Conservation (phyloP, 1,284 basidiomycete species). For the Cryptococcus sp. region DNA sequence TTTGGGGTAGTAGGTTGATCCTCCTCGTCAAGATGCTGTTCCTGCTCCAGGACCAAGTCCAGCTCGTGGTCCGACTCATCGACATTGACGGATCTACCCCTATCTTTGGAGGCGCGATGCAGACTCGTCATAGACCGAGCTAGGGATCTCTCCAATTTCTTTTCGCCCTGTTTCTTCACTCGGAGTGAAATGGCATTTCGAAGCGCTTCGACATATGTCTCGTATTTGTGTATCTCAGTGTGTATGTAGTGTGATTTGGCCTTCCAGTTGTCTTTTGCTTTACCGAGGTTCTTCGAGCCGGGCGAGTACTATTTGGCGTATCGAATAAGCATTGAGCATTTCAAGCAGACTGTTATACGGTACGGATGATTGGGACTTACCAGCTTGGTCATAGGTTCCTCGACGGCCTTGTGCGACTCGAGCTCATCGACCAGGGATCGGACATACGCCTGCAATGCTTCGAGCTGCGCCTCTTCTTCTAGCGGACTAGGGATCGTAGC, state of each 20-base stretch:
- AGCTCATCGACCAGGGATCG: slow-evolving; percentile 73
- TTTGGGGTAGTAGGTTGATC: slow-evolving; percentile 7
- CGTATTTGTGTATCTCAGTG: slow-evolving; percentile 91
- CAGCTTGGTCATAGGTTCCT: slow-evolving; percentile 77
- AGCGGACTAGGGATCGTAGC: slow-evolving; percentile 81
- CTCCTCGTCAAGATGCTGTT: slow-evolving; percentile 5
- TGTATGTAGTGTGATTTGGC: slow-evolving; percentile 84
- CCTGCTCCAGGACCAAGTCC: slow-evolving; percentile 3
- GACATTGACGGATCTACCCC: background rate
- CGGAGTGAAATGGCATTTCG: slow-evolving; percentile 75
- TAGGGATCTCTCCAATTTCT: slow-evolving; percentile 65
- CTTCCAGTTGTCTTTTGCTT: slow-evolving; percentile 88
- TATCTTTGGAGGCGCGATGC: background rate
- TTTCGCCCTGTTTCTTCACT: slow-evolving; percentile 81
- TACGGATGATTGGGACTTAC: slow-evolving; percentile 57
- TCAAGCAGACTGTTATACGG: background rate
- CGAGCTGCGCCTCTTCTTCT: slow-evolving; percentile 87
- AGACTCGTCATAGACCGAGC: slow-evolving; percentile 23
- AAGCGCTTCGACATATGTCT: slow-evolving; percentile 89
- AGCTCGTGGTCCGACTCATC: background rate
- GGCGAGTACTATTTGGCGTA: slow-evolving; percentile 68
- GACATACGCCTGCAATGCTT: slow-evolving; percentile 80
- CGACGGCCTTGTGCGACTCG: slow-evolving; percentile 77
- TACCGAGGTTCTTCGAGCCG: slow-evolving; percentile 70
- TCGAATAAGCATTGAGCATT: background rate